Conservation (phyloP, 1,284 basidiomycete species). For the Pseudomicrostroma phylloplanum region DNA sequence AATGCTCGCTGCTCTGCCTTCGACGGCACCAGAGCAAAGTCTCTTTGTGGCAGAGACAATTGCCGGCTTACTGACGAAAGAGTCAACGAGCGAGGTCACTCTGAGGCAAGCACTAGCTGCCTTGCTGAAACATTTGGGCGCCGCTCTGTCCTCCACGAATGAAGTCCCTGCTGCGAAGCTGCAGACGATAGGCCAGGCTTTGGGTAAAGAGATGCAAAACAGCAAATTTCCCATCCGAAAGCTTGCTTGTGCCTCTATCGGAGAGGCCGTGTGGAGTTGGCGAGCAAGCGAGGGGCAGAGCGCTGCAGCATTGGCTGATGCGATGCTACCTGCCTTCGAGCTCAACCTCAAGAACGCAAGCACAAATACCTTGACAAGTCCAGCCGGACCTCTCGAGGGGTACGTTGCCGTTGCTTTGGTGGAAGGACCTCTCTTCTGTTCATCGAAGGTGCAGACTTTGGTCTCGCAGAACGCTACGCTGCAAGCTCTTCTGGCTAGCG, state of each 20-base stretch:
- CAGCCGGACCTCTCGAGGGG: conserved; percentile 41
- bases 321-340: conserved; percentile 37
- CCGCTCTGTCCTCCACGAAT: conserved; percentile 12
- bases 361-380: conserved; percentile 36
- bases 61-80: conserved; percentile 32
- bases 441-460: conserved; percentile 24
- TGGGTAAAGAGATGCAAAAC: conserved; percentile 38
- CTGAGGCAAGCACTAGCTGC: conserved; percentile 30
- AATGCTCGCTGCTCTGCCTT: conserved; percentile 26
- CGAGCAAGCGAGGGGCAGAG: not conserved
- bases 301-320: conserved; percentile 27
- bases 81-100: conserved; percentile 29
- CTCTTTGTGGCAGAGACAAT: conserved; percentile 22
- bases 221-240: conserved; percentile 34
- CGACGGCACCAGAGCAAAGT: conserved; percentile 14
- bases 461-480: conserved; percentile 24
- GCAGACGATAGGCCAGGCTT: conserved; percentile 8
- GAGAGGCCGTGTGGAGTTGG: conserved; percentile 26
- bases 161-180: not conserved
- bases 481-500: conserved; percentile 23
- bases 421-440: conserved; percentile 21
- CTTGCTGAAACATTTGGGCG: conserved; percentile 27
- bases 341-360: conserved; percentile 35
- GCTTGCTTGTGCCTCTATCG: conserved; percentile 29
- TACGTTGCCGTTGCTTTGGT: conserved; percentile 36